Evolutionary conservation across 495 filamentous ascomycete species (phyloP).

Genomic region (Entonaema liquescens): DNA sequence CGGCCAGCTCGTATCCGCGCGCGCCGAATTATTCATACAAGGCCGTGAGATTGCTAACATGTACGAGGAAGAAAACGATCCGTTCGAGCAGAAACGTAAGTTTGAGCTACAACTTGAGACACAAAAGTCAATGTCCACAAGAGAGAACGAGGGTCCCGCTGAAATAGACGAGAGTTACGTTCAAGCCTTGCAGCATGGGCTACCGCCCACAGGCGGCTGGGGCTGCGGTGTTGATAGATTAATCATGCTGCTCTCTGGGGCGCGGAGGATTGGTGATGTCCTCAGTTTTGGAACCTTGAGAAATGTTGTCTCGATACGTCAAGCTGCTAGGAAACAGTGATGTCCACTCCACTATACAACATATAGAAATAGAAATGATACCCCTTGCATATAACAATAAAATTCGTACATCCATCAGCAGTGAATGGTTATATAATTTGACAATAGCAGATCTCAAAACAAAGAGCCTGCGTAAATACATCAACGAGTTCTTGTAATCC

Average conservation of each 20-base stretch:
- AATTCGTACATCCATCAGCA: not conserved
- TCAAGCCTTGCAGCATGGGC: slow-evolving; percentile 80
- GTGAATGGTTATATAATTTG: not conserved
- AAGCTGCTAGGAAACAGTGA: slow-evolving; percentile 28
- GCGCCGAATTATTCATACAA: slow-evolving; percentile 87
- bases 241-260: slow-evolving; percentile 84
- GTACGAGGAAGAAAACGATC: slow-evolving; percentile 98
- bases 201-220: slow-evolving; percentile 96
- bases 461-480: not conserved
- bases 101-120: slow-evolving; percentile 65
- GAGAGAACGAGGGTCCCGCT: slow-evolving; percentile 29
- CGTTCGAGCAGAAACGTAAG: slow-evolving; percentile 84
- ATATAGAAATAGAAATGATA: not conserved
- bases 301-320: slow-evolving; percentile 63
- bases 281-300: slow-evolving; percentile 87
- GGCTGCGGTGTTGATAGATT: slow-evolving; percentile 91
- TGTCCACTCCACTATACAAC: not conserved
- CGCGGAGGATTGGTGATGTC: slow-evolving; percentile 79
- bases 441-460: not conserved
- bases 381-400: not conserved
- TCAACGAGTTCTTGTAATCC: no score
- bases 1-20: slow-evolving; percentile 73
- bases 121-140: slow-evolving; percentile 38
- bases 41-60: slow-evolving; percentile 87
- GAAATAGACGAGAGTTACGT: slow-evolving; percentile 85